Evolutionary conservation across 2,329 filamentous ascomycete genomes (phyloP).

Genomic region (Xylariaceae sp.): DNA sequence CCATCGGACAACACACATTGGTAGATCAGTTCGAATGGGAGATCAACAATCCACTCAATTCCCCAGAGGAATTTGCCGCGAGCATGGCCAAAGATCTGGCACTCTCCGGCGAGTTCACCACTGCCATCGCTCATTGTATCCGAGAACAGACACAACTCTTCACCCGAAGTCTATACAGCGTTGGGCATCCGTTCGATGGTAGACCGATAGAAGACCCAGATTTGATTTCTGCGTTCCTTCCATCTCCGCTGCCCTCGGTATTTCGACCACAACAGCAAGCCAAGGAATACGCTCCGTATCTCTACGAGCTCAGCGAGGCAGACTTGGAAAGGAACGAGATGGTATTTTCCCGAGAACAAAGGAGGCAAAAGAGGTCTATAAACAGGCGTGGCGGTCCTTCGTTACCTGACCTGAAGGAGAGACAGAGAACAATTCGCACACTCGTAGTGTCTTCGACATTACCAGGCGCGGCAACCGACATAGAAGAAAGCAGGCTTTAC

Average conservation of each 20-base stretch:
- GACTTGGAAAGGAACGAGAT: slow-evolving; percentile 90
- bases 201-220: slow-evolving; percentile 91
- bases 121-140: slow-evolving; percentile 96
- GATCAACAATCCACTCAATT: slow-evolving; percentile 92
- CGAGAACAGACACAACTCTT: slow-evolving; percentile 95
- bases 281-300: slow-evolving; percentile 90
- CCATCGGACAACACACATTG: slow-evolving; percentile 90
- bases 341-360: slow-evolving; percentile 90
- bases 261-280: slow-evolving; percentile 91
- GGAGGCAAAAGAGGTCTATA: slow-evolving; percentile 91
- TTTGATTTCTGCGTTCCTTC: slow-evolving; percentile 80
- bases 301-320: slow-evolving; percentile 90
- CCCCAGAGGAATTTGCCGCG: slow-evolving; percentile 89
- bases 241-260: slow-evolving; percentile 77
- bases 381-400: slow-evolving; percentile 91
- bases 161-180: slow-evolving; percentile 87
- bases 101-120: slow-evolving; percentile 92
- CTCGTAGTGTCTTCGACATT: slow-evolving; percentile 90
- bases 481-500: slow-evolving; percentile 86
- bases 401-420: slow-evolving; percentile 93
- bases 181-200: slow-evolving; percentile 93
- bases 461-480: slow-evolving; percentile 76
- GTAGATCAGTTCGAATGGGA: slow-evolving; percentile 99
- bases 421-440: slow-evolving; percentile 89
- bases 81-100: slow-evolving; percentile 90